Percentiles rank a stretch among this genome's conserved stretches.
Conservation (phyloP, 1,139 yeast species). For the Candida sanyaensis region DNA sequence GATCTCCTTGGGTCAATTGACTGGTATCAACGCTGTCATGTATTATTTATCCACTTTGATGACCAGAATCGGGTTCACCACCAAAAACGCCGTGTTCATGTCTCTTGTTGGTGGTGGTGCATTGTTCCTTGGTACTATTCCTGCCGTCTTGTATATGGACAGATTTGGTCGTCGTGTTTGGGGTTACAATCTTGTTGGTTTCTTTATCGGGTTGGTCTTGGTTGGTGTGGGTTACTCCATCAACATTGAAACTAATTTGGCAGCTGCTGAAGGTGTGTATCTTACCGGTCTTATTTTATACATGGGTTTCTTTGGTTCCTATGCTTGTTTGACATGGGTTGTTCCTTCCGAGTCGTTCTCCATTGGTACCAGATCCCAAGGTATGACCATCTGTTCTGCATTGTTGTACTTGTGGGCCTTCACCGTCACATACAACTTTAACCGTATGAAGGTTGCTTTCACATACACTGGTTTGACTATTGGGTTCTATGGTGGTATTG, state of each 20-base stretch:
- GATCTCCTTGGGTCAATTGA: conserved; percentile 58
- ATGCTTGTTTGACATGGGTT: conserved; percentile 63
- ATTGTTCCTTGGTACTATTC: conserved; percentile 58
- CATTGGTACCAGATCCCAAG: conserved; percentile 47
- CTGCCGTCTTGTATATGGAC: conserved; percentile 63
- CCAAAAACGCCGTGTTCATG: conserved; percentile 51
- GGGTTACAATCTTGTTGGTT: conserved; percentile 47
- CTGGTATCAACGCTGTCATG: conserved; percentile 59
- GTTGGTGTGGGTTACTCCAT: conserved; percentile 57
- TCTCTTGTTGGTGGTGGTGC: conserved; percentile 66
- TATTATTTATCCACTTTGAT: conserved; percentile 57
- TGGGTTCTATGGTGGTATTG: conserved; percentile 67
- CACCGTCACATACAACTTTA: conserved; percentile 59
- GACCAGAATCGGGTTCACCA: conserved; percentile 45
- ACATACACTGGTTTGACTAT: conserved; percentile 62
- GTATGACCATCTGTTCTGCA: conserved; percentile 58
- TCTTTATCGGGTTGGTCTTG: conserved; percentile 55
- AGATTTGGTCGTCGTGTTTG: conserved; percentile 54
- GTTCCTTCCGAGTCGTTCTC: conserved; percentile 52
- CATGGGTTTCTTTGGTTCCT: conserved; percentile 65
- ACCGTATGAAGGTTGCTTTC: conserved; percentile 56
- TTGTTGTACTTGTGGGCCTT: conserved; percentile 62
- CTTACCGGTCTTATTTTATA: conserved; percentile 61
- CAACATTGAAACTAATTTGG: conserved; percentile 31
- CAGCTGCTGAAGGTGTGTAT: conserved; percentile 58